A percentile compares a stretch with the other conserved stretches of the same genome.
Conservation (phyloP, 139 green algal species). For the Klebsormidium nitens region DNA sequence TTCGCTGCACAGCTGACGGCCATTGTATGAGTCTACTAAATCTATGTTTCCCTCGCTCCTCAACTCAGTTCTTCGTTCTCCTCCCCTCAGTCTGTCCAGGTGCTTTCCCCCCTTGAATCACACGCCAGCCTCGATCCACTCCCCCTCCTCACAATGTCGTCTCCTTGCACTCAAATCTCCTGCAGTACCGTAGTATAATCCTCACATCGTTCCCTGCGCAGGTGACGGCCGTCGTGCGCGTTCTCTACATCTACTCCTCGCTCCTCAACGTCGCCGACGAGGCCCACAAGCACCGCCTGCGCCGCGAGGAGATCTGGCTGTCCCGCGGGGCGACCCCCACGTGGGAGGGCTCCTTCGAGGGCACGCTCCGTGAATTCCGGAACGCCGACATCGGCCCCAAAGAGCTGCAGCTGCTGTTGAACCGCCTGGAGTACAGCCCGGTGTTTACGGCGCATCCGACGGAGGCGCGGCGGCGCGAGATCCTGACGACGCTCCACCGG, state of each 20-base stretch:
- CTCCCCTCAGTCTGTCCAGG: no score
- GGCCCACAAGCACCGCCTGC: slow-evolving; percentile 11
- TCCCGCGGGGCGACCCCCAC: slow-evolving; percentile 2
- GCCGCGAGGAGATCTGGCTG: slow-evolving; percentile 5
- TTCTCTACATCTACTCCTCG: slow-evolving; percentile 20
- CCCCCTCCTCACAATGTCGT: no score
- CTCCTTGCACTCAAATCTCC: not conserved
- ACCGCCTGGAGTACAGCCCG: slow-evolving; percentile 17
- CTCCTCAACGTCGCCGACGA: slow-evolving; percentile 30
- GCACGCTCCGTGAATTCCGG: slow-evolving; percentile 17
- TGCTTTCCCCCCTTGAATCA: no score
- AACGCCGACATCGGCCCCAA: not conserved
- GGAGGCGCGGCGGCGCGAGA: slow-evolving; percentile 20
- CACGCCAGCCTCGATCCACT: no score
- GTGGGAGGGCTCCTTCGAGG: slow-evolving; percentile 27
- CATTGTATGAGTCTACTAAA: no score
- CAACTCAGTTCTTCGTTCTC: no score
- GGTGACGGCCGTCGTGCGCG: slow-evolving; percentile 15
- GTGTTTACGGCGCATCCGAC: slow-evolving; percentile 38
- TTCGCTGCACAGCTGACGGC: no score
- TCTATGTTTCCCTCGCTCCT: no score
- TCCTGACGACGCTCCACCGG: slow-evolving; percentile 17
- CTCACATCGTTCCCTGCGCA: not conserved
- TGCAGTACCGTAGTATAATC: not conserved
- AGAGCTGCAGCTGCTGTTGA: slow-evolving; percentile 6